Evolutionary conservation across 306 rosid genomes (phyloP).

Genomic region (Cicer arietinum): DNA sequence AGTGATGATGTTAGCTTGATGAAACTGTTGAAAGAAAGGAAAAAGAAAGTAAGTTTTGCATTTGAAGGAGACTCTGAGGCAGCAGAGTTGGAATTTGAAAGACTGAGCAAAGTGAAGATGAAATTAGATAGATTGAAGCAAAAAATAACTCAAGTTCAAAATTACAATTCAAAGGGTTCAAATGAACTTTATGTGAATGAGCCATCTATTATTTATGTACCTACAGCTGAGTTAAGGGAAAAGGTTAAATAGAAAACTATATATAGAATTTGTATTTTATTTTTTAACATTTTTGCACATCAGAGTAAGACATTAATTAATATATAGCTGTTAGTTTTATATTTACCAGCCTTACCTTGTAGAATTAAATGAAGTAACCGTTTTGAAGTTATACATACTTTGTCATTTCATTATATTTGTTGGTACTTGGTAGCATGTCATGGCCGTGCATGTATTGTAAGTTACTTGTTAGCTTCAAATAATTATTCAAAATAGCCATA

Average conservation of each 20-base stretch:
- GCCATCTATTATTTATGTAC: conserved; percentile 69
- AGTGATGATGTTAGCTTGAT: conserved; percentile 72
- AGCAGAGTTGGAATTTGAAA: conserved; percentile 81
- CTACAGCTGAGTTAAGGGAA: conserved; percentile 76
- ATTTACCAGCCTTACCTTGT: conserved; percentile 29
- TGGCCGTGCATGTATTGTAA: no score
- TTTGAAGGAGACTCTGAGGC: conserved; percentile 51
- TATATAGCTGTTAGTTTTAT: conserved; percentile 9
- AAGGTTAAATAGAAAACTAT: conserved; percentile 52
- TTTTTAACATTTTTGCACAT: conserved; percentile 9
- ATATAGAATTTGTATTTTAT: background rate
- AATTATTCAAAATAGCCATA: no score
- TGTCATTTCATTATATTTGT: background rate
- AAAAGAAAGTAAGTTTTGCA: conserved; percentile 47
- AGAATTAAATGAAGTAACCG: conserved; percentile 35
- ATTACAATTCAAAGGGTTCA: conserved; percentile 52
- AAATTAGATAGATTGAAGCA: conserved; percentile 64
- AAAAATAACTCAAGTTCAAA: conserved; percentile 54
- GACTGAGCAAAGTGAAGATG: conserved; percentile 61
- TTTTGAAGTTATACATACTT: background rate
- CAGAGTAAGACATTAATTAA: conserved; percentile 17
- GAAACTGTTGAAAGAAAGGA: conserved; percentile 67
- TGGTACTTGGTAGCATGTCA: no score
- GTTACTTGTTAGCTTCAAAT: no score
- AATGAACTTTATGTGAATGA: conserved; percentile 42